phyloP scores from a whole-genome alignment of 1,139 yeast species.

The Yamadazyma triangularis region DNA sequence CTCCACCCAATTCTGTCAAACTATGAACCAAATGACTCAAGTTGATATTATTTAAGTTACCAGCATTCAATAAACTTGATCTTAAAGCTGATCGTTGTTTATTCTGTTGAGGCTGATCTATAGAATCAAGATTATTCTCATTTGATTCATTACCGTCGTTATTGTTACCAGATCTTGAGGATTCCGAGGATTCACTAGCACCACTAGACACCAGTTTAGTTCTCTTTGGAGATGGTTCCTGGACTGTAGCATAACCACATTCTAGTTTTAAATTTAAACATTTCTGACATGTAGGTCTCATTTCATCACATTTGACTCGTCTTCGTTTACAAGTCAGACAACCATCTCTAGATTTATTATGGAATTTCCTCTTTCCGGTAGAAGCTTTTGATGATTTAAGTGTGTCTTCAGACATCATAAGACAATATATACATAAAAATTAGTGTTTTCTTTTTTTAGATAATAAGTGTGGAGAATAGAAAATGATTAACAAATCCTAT shows the following conservation, averaged over 20 bases:
- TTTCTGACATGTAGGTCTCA: constrained; percentile 72
- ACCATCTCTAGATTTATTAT: constrained; percentile 82
- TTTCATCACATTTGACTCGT: constrained; percentile 90
- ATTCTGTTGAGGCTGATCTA: not conserved
- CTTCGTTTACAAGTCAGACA: constrained; percentile 86
- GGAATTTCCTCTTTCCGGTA: constrained; percentile 62
- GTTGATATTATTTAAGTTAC: constrained; percentile 42
- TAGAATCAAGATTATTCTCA: not conserved
- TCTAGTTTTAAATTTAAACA: constrained; percentile 73
- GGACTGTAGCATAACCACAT: constrained; percentile 50
- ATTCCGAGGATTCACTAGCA: too few relatives aligned
- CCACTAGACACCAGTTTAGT: not conserved
- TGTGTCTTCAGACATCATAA: not conserved
- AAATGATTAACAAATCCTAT: too few relatives aligned
- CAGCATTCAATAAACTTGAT: constrained; percentile 30
- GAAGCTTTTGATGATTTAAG: constrained; percentile 14
- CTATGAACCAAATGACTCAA: constrained; percentile 43
- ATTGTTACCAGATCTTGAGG: not conserved
- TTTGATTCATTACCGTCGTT: constrained; percentile 5
- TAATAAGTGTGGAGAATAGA: too few relatives aligned
- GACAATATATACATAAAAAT: too few relatives aligned
- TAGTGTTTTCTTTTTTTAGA: too few relatives aligned
- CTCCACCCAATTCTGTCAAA: constrained; percentile 34
- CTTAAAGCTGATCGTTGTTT: not conserved
- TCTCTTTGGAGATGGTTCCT: not conserved